Percentiles rank a stretch among this genome's conserved stretches.
These are phyloP conservation scores for Rosa lucieae DNA, from an alignment of 306 rosid genomes.

Conservation along the genomic window DNA sequence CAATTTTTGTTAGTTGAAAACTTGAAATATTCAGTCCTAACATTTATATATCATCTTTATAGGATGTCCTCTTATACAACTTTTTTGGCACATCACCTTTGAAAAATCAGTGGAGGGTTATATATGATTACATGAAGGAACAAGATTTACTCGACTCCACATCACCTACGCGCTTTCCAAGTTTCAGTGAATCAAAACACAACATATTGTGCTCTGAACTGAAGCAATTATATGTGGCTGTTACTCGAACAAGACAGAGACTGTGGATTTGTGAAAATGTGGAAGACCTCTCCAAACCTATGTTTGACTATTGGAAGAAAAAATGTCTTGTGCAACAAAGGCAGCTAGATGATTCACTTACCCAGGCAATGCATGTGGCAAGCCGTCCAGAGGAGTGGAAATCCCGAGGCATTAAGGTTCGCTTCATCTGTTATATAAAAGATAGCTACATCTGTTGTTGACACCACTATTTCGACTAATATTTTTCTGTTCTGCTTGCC, in stretches of 20 bases:
- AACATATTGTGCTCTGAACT: slow-evolving; percentile 52
- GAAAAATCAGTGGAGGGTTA: slow-evolving; percentile 58
- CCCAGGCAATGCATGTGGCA: slow-evolving; percentile 48
- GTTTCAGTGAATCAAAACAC: slow-evolving; percentile 44
- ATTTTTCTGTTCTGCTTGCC: neutral
- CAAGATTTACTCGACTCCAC: slow-evolving; percentile 43
- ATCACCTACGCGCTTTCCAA: slow-evolving; percentile 23
- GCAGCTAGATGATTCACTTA: slow-evolving; percentile 44
- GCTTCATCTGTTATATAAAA: neutral
- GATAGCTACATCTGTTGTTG: neutral
- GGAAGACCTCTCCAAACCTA: slow-evolving; percentile 34
- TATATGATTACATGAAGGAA: slow-evolving; percentile 58
- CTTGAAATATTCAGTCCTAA: neutral
- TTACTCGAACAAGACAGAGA: slow-evolving; percentile 63
- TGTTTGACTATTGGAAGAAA: slow-evolving; percentile 60
- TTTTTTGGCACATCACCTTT: slow-evolving; percentile 62
- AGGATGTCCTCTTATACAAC: slow-evolving; percentile 70
- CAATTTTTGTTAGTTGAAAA: no score
- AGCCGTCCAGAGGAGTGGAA: slow-evolving; percentile 60
- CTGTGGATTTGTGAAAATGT: slow-evolving; percentile 53
- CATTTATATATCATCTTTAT: neutral
- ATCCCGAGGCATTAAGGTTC: slow-evolving; percentile 54
- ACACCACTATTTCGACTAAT: neutral
- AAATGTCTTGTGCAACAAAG: slow-evolving; percentile 44
- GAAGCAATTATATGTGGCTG: slow-evolving; percentile 57